Evolutionary conservation across 129 eudicot genomes (phyloP).

Genomic region (Escallonia rubra): DNA sequence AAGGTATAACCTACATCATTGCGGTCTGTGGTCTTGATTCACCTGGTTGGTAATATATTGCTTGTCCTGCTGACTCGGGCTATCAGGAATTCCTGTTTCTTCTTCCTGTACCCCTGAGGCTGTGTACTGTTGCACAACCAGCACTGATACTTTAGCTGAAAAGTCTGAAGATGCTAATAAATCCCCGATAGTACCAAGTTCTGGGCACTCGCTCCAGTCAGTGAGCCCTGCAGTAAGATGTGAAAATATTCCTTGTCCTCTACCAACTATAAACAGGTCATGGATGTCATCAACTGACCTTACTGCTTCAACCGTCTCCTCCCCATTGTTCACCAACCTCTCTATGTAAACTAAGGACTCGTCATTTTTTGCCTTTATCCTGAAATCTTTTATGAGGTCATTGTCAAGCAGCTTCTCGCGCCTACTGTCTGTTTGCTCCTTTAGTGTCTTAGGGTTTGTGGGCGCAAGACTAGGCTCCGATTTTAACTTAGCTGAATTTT

Average conservation of each 20-base stretch:
- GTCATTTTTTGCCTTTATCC: slow-evolving; percentile 25
- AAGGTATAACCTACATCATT: no score
- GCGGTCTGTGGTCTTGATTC: neutral
- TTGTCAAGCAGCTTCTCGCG: slow-evolving; percentile 56
- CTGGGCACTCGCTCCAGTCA: slow-evolving; percentile 97
- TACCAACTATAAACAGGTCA: slow-evolving; percentile 74
- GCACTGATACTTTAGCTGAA: slow-evolving; percentile 56
- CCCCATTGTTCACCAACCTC: slow-evolving; percentile 52
- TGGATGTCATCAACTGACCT: slow-evolving; percentile 52
- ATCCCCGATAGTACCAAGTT: slow-evolving; percentile 86
- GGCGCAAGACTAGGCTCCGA: neutral
- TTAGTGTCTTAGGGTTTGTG: slow-evolving; percentile 33
- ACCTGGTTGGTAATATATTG: neutral
- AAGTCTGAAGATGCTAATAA: slow-evolving; percentile 81
- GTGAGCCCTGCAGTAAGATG: slow-evolving; percentile 81
- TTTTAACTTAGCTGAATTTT: neutral
- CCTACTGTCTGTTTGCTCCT: slow-evolving; percentile 51
- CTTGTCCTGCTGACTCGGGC: slow-evolving; percentile 22
- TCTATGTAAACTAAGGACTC: slow-evolving; percentile 36
- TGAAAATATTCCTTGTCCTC: slow-evolving; percentile 66
- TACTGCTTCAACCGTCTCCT: slow-evolving; percentile 69
- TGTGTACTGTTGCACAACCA: slow-evolving; percentile 74
- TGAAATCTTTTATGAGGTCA: slow-evolving; percentile 56
- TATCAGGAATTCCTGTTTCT: slow-evolving; percentile 36
- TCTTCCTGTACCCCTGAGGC: slow-evolving; percentile 23